Percentiles rank a stretch among this genome's conserved stretches.
Evolutionary conservation across 116 monocot genomes (phyloP).

Genomic region (Cymodocea nodosa): DNA sequence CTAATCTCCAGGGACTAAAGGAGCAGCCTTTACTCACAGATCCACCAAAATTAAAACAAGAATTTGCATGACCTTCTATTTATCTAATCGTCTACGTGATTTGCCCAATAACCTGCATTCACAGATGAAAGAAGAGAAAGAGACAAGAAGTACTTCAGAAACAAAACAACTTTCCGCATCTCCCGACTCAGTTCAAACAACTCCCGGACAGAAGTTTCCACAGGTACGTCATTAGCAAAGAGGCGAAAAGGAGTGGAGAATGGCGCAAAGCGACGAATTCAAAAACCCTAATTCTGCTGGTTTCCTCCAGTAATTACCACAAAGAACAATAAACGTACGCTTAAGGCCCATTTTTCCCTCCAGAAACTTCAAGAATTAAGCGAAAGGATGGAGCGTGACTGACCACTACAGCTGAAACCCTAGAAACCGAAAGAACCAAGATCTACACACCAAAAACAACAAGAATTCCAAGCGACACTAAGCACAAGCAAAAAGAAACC

Average conservation of each 20-base stretch:
- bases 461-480: not conserved
- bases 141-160: not conserved
- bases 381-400: not conserved
- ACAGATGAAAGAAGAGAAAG: not conserved
- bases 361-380: not conserved
- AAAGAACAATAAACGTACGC: not conserved
- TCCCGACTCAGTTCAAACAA: not conserved
- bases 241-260: not conserved
- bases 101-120: not conserved
- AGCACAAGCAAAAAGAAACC: not conserved
- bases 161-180: not conserved
- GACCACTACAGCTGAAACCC: not conserved
- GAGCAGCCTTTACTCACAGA: not conserved
- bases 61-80: not conserved
- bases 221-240: not conserved
- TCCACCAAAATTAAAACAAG: not conserved
- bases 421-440: not conserved
- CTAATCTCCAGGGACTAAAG: not conserved
- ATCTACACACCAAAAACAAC: conserved; percentile 3
- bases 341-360: not conserved
- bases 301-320: not conserved
- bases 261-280: not conserved
- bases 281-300: conserved; percentile 6
- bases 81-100: not conserved
- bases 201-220: not conserved